Base-by-base conservation (phyloP, 169 alveolate species). In the Eimeria brunetti region DNA sequence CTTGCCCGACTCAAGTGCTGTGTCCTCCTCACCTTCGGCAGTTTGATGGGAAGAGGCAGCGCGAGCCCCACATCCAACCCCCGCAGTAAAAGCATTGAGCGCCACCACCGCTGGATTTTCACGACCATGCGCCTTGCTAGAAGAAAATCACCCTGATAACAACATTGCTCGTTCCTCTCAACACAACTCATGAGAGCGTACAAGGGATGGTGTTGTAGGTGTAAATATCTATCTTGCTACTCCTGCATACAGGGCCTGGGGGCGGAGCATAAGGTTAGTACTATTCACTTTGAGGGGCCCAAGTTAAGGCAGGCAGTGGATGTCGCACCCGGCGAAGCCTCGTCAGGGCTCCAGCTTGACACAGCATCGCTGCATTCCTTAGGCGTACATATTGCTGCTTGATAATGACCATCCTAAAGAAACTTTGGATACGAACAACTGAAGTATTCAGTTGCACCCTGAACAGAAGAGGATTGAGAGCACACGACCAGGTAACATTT, bases 51-150 rank as follows among this genome's bases (percentile, higher is more conserved):
- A 11, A 71, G 69, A 14, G 94, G 69, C 12, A 69, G 58, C 86
- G 64, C 94, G 71, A 88, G 86, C 1, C 69, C 67, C 33, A 88
- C 56, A 24, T 44, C 85, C 67, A 88, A 20, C 30, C 69, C 94
- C 51, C 94, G 46, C 36, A 69, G 67, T 71, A 88, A 36, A 33
- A 64, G 94, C 67, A 88, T 64, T 2, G 95, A 51, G 27, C 97
- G 60, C 98, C 98, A 97, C 98, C 98, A 97, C 36, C 97, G 91
- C 91, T 97, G 98, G 38, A 97, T 94, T 58, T 56, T 91, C 27
- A 92, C 89, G 38, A 97, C 97, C 44, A 97, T 95, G 56, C 62
- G 51, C 46, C 91, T 97, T 92, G 95, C 95, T 41, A 89, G 71
- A 38, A 95, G 91, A 58, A 93, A 97, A 71, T 62, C 88, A 20